Evolutionary conservation across 106 monocot species (phyloP).

Genomic region (Acorus calamus): DNA sequence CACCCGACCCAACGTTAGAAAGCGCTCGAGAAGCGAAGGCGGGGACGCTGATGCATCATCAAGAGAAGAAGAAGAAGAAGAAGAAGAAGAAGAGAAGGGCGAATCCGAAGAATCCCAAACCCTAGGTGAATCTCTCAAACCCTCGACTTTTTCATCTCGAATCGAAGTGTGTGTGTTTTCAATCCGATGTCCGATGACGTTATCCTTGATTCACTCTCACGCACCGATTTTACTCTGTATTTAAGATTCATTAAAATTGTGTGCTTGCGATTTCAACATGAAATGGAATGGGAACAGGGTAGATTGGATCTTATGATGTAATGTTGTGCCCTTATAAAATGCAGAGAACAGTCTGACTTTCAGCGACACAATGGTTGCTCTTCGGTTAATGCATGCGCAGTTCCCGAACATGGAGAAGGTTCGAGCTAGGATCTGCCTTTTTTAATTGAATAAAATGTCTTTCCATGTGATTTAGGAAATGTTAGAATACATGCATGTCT

Average conservation of each 20-base stretch:
- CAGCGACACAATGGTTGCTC: slow-evolving; percentile 64
- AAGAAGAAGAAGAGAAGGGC: background rate
- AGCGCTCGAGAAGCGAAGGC: slow-evolving; percentile 28
- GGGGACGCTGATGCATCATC: background rate
- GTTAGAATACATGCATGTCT: too few species aligned
- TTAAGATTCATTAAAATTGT: too few species aligned
- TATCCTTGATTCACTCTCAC: too few species aligned
- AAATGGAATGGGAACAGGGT: background rate
- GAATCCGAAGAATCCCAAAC: background rate
- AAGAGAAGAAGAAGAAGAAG: too few species aligned
- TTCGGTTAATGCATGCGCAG: slow-evolving; percentile 79
- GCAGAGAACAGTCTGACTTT: slow-evolving; percentile 55
- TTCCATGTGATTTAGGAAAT: background rate
- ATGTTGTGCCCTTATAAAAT: slow-evolving; percentile 1
- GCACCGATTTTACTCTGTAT: too few species aligned
- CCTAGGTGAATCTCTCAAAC: too few species aligned
- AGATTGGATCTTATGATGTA: background rate
- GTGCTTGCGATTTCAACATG: background rate
- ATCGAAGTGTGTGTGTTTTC: too few species aligned
- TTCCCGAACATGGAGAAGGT: slow-evolving; percentile 75
- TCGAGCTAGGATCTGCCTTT: background rate
- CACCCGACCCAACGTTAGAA: slow-evolving; percentile 14
- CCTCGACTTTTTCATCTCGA: too few species aligned
- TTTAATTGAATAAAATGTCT: background rate
- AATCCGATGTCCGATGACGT: too few species aligned